A percentile compares a stretch with the other conserved stretches of the same genome.
These are phyloP conservation scores for Salvia splendens DNA, from an alignment of 257 asterid genomes.

Conservation along the genomic window DNA sequence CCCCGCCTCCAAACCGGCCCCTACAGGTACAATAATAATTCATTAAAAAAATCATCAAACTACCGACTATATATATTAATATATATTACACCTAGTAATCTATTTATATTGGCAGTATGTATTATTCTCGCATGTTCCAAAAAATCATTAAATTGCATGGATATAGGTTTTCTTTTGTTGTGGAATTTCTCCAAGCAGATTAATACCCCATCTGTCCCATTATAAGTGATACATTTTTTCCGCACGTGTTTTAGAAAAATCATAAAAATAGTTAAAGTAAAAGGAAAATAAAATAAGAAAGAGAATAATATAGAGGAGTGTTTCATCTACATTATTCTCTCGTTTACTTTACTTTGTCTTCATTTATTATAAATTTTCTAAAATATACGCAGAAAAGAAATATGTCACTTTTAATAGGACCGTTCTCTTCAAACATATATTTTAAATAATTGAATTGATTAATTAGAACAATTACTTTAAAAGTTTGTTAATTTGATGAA, in stretches of 20 bases:
- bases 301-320: neutral
- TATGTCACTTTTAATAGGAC: too few species aligned
- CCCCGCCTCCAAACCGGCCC: neutral
- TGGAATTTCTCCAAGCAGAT: neutral
- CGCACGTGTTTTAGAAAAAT: too few species aligned
- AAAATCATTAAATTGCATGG: neutral
- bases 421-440: too few species aligned
- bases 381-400: too few species aligned
- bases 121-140: neutral
- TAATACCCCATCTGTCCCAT: neutral
- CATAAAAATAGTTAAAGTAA: too few species aligned
- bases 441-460: too few species aligned
- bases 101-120: neutral
- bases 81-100: neutral
- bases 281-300: too few species aligned
- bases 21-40: conserved; percentile 23
- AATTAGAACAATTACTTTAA: too few species aligned
- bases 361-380: too few species aligned
- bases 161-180: neutral
- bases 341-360: too few species aligned
- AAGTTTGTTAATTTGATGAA: too few species aligned
- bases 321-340: too few species aligned
- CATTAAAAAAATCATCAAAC: neutral
- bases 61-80: neutral
- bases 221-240: neutral